Conservation (phyloP, 257 asterid genomes). For the Forsythia viridissima region DNA sequence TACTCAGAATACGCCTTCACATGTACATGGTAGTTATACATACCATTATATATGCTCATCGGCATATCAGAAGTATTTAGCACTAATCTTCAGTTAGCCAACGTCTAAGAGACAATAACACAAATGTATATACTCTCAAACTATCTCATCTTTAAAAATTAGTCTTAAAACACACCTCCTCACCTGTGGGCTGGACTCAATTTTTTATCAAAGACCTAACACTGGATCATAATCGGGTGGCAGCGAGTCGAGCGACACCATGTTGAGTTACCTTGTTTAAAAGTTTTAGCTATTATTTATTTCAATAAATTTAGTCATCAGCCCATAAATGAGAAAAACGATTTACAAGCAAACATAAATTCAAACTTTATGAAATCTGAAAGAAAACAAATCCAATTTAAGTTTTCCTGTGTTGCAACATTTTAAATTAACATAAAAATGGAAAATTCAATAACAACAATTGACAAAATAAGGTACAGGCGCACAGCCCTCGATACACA, state of each 20-base stretch:
- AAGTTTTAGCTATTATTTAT: not conserved
- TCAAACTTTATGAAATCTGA: not conserved
- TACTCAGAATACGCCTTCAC: not conserved
- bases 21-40: not conserved
- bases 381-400: not conserved
- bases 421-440: not conserved
- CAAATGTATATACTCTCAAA: too few species aligned
- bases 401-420: not conserved
- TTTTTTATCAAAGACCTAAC: not conserved
- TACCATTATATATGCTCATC: not conserved
- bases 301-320: not conserved
- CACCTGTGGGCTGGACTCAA: not conserved
- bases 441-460: not conserved
- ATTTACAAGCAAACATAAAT: not conserved
- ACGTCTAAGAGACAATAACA: not conserved
- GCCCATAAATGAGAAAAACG: not conserved
- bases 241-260: not conserved
- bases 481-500: not conserved
- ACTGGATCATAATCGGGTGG: constrained; percentile 1
- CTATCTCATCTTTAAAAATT: too few species aligned
- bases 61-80: not conserved
- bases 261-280: not conserved
- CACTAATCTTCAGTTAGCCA: not conserved
- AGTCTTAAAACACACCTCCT: too few species aligned
- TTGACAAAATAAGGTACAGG: constrained; percentile 8